A percentile compares a stretch with the other conserved stretches of the same genome.
These are phyloP conservation scores for Anacardium occidentale DNA, from an alignment of 345 rosid genomes.

Conservation along the genomic window DNA sequence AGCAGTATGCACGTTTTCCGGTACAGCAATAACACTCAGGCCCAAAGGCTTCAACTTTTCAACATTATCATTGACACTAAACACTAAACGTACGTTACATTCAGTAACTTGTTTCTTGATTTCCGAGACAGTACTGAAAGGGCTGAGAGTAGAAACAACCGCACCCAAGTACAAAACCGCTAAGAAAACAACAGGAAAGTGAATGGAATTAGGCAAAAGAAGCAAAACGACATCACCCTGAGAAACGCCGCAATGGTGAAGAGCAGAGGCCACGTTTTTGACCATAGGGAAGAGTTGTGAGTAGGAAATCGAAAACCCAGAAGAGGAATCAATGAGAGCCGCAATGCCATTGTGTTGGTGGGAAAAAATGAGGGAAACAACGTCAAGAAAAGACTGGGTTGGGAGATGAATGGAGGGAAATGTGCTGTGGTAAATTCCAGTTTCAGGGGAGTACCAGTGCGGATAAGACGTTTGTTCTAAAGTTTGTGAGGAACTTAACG, in stretches of 20 bases:
- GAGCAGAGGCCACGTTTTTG: conserved; percentile 53
- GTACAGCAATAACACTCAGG: conserved; percentile 42
- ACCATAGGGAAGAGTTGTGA: conserved; percentile 43
- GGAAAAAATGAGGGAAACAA: conserved; percentile 62
- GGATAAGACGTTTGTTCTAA: background rate
- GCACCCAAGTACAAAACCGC: conserved; percentile 62
- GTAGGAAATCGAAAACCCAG: conserved; percentile 67
- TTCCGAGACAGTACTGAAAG: conserved; percentile 47
- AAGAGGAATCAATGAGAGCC: conserved; percentile 56
- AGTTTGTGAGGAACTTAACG: background rate
- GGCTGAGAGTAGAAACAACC: conserved; percentile 65
- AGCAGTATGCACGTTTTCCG: conserved; percentile 39
- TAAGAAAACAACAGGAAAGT: conserved; percentile 59
- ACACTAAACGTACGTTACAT: conserved; percentile 47
- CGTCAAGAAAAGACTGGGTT: conserved; percentile 49
- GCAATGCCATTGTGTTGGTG: conserved; percentile 38
- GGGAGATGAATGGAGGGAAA: conserved; percentile 52
- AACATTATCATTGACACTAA: conserved; percentile 39
- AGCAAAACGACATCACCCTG: conserved; percentile 70
- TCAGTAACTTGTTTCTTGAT: conserved; percentile 43
- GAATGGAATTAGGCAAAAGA: conserved; percentile 65
- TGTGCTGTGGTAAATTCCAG: conserved; percentile 64
- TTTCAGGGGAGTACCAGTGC: conserved; percentile 43
- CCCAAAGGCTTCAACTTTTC: conserved; percentile 37
- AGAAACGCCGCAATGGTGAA: conserved; percentile 47